Evolutionary conservation across 78 protist species (phyloP).

Genomic region (Chrysochromulina parva): DNA sequence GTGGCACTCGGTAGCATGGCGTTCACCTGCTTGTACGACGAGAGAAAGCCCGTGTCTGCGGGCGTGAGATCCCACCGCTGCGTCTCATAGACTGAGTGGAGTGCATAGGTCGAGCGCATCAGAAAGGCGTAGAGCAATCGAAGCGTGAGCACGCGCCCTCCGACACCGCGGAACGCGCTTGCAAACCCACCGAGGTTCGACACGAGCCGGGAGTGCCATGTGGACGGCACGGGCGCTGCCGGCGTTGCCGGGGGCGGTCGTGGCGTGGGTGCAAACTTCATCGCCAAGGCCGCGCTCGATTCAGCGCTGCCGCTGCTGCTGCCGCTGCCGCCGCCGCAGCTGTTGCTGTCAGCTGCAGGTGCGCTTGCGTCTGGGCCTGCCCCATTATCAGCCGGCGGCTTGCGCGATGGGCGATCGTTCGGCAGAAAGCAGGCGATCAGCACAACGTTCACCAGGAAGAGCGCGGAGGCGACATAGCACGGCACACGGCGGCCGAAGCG

Average conservation of each 20-base stretch:
- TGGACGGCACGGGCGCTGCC: no score
- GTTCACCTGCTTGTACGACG: neutral
- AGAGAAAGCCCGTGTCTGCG: neutral
- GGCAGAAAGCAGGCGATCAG: neutral
- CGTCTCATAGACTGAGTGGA: neutral
- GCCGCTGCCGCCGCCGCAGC: no score
- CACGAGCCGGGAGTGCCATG: no score
- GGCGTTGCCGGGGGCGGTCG: no score
- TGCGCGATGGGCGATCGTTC: neutral
- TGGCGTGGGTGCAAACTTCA: no score
- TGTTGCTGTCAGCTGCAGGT: no score
- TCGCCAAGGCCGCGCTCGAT: no score
- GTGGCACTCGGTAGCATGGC: no score
- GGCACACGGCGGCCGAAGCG: neutral
- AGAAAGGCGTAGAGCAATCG: neutral
- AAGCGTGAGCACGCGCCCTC: neutral
- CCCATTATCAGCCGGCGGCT: no score
- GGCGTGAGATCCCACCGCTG: neutral
- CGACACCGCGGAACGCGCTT: neutral
- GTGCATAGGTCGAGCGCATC: neutral
- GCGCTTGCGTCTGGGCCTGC: no score
- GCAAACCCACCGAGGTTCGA: no score
- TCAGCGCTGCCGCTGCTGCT: no score
- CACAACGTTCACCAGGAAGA: neutral
- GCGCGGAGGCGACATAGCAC: neutral